Conservation (phyloP, 805 yeast species). For the Kodamaea hsintzibuensis region DNA sequence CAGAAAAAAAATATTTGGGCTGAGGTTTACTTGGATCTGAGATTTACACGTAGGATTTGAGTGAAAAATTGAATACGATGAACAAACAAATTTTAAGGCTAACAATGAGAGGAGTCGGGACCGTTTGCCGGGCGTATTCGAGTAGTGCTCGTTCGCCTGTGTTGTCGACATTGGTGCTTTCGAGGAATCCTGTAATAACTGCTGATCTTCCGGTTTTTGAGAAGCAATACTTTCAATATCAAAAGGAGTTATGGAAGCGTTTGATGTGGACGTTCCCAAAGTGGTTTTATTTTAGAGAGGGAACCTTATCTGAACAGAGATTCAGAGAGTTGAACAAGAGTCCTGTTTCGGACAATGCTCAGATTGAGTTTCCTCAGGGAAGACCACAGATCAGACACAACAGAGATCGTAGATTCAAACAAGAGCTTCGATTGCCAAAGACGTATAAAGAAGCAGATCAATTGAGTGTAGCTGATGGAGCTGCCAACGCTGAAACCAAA, state of each 20-base stretch:
- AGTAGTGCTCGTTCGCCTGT: conserved; percentile 8
- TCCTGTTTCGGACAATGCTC: conserved; percentile 71
- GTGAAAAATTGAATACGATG: conserved; percentile 3
- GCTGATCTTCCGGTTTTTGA: conserved; percentile 75
- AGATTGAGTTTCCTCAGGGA: conserved; percentile 79
- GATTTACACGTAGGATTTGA: background rate
- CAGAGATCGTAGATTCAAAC: conserved; percentile 85
- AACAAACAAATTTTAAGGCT: background rate
- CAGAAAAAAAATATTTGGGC: background rate
- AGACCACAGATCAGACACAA: conserved; percentile 82
- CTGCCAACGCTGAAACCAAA: conserved; percentile 14
- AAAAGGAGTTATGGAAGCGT: conserved; percentile 81
- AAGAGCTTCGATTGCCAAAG: conserved; percentile 73
- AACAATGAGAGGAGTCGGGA: conserved; percentile 11
- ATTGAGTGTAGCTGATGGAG: conserved; percentile 18
- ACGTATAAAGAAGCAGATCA: conserved; percentile 45
- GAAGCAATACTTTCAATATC: conserved; percentile 73
- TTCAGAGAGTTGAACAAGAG: conserved; percentile 73
- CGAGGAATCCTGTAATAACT: conserved; percentile 84
- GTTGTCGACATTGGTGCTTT: conserved; percentile 60
- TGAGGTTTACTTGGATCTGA: background rate
- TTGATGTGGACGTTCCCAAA: conserved; percentile 98
- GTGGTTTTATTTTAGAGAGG: conserved; percentile 86
- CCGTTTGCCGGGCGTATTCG: conserved; percentile 13
- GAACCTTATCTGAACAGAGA: conserved; percentile 83